Conservation (phyloP, 495 filamentous ascomycete species). For the Aspergillus asperescens region DNA sequence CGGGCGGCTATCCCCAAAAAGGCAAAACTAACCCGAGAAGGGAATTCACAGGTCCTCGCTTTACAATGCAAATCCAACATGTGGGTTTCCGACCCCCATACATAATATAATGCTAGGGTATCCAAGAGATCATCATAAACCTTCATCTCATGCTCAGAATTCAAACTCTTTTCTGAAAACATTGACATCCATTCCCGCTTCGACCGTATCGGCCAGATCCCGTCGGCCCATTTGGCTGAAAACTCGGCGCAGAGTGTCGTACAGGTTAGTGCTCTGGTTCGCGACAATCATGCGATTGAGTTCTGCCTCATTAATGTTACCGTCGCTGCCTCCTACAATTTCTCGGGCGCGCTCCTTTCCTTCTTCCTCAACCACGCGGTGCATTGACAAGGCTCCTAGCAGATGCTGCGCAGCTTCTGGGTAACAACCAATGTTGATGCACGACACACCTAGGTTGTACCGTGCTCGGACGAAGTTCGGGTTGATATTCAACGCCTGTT, state of each 20-base stretch:
- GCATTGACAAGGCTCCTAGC: conserved; percentile 92
- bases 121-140: conserved; percentile 4
- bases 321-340: conserved; percentile 62
- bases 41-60: conserved; percentile 8
- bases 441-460: conserved; percentile 93
- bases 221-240: conserved; percentile 90
- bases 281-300: conserved; percentile 78
- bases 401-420: conserved; percentile 90
- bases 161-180: conserved; percentile 78
- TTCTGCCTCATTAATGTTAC: conserved; percentile 57
- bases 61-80: conserved; percentile 9
- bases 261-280: conserved; percentile 94
- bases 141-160: conserved; percentile 49
- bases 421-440: conserved; percentile 96
- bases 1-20: conserved; percentile 1
- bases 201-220: conserved; percentile 82
- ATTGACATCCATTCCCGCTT: conserved; percentile 85
- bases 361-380: conserved; percentile 85
- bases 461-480: conserved; percentile 95
- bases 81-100: background rate
- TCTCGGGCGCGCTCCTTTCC: conserved; percentile 76
- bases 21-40: conserved; percentile 2
- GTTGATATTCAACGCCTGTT: conserved; percentile 78
- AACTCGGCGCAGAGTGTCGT: conserved; percentile 86
- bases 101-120: background rate